phyloP scores from a whole-genome alignment of 345 rosid species.

The Jatropha curcas region DNA sequence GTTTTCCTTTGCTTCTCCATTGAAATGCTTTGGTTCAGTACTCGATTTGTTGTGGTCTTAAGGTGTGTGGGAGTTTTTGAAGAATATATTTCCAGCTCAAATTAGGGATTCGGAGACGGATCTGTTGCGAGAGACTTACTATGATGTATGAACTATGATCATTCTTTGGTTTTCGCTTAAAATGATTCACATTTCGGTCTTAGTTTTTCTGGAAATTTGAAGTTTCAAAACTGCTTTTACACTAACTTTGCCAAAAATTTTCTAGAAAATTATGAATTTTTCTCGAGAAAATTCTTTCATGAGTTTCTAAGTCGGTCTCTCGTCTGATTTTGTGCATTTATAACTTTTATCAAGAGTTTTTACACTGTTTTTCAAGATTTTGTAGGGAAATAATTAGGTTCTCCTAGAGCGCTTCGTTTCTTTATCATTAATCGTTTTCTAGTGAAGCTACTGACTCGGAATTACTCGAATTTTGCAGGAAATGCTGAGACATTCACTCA shows the following conservation, averaged over 20 bases:
- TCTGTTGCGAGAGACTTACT: conserved; percentile 35
- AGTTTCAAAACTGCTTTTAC: neutral
- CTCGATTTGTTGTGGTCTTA: neutral
- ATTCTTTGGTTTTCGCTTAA: neutral
- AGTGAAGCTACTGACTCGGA: neutral
- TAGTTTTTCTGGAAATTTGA: neutral
- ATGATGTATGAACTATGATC: neutral
- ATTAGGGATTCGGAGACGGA: conserved; percentile 42
- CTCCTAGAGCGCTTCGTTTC: no score
- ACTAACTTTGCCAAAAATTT: neutral
- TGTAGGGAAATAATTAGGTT: neutral
- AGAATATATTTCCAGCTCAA: conserved; percentile 22
- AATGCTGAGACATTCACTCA: conserved; percentile 17
- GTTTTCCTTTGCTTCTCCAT: neutral
- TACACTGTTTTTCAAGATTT: neutral
- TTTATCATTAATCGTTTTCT: neutral
- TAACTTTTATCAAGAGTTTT: no score
- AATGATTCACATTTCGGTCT: neutral
- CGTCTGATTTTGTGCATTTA: neutral
- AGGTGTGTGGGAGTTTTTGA: neutral
- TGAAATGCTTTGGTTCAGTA: neutral
- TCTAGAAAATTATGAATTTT: conserved; percentile 13
- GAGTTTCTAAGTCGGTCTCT: neutral
- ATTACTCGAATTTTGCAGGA: conserved; percentile 29
- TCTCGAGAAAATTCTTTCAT: neutral